Percentiles rank a stretch among this genome's conserved stretches.
Conservation (phyloP, 208 protist genomes). For the Angomonas ambiguus region DNA sequence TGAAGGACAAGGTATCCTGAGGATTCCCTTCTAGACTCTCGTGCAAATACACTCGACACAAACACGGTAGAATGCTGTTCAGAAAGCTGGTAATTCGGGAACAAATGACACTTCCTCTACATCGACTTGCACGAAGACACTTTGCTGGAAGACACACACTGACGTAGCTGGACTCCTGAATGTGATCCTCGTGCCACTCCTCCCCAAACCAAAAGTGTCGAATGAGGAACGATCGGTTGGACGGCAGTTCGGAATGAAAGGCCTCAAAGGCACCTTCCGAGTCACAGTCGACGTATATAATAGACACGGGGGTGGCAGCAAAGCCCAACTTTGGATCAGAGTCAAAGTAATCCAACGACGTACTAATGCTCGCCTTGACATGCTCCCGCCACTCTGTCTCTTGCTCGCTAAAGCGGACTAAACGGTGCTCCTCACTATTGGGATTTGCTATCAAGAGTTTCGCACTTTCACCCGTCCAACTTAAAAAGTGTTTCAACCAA, state of each 20-base stretch:
- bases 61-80: constrained; percentile 40
- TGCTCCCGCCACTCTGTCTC: constrained; percentile 27
- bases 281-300: constrained; percentile 56
- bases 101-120: constrained; percentile 59
- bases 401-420: constrained; percentile 30
- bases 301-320: constrained; percentile 39
- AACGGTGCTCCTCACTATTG: constrained; percentile 24
- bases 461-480: constrained; percentile 58
- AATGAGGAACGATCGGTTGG: constrained; percentile 32
- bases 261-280: constrained; percentile 24
- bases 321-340: constrained; percentile 52
- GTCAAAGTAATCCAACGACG: constrained; percentile 38
- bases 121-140: constrained; percentile 36
- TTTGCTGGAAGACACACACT: constrained; percentile 42
- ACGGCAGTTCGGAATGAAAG: constrained; percentile 29
- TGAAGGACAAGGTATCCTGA: constrained; percentile 43
- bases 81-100: constrained; percentile 54
- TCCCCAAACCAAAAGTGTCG: constrained; percentile 64
- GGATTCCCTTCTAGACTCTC: constrained; percentile 40
- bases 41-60: constrained; percentile 42
- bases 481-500: constrained; percentile 49
- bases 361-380: constrained; percentile 24
- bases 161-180: constrained; percentile 27
- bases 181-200: constrained; percentile 27
- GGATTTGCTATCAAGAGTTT: constrained; percentile 42